Evolutionary conservation across 768 basidiomycete genomes (phyloP), one percentile per base, ranked within the genome.

Genomic region (Suillus discolor): DNA sequence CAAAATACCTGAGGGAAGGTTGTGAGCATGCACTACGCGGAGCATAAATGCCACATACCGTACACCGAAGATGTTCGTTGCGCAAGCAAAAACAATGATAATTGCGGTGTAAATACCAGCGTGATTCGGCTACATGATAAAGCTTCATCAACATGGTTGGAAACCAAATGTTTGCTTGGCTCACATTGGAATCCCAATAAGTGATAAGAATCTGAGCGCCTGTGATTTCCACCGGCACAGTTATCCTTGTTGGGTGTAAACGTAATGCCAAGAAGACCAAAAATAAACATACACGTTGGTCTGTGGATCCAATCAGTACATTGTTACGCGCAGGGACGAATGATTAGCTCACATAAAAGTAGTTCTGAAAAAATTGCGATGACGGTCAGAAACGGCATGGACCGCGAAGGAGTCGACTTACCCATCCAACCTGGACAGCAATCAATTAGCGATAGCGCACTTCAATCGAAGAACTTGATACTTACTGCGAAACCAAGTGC

Each of bases 31-130:
- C n/a, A 36, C 6, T 8, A 39, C 47, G 8, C 28, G 23, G 45
- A 59, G 23, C 12, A 18, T 36, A 0, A n/a, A 16, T 60, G 42
- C 18, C 9, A 63, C 28, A 70, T 71, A 89, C 79, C 84, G 81
- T n/a, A 89, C 89, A 67, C 90, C 90, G 69, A 91, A 87, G 34
- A 91, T 80, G 70, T 91, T 91, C 79, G 91, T 85, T 20, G 81
- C 69, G 69, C 84, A 84, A 25, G 87, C 83, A n/a, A 84, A 70
- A 23, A 89, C 74, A 55, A 84, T 81, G n/a, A 91, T 75, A 25
- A 88, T 79, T 3, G 85, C 83, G 6, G 85, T 87, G 74, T 90
- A 91, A 11, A 82, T 81, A 1, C 83, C 78, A 55, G 82, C 79
- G 68, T 89, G 88, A 38, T 76, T 72, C 4, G 73, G 69, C 86